These are phyloP conservation scores for Venturia effusa DNA, from an alignment of 2,329 filamentous ascomycete genomes.

Conservation along the genomic window DNA sequence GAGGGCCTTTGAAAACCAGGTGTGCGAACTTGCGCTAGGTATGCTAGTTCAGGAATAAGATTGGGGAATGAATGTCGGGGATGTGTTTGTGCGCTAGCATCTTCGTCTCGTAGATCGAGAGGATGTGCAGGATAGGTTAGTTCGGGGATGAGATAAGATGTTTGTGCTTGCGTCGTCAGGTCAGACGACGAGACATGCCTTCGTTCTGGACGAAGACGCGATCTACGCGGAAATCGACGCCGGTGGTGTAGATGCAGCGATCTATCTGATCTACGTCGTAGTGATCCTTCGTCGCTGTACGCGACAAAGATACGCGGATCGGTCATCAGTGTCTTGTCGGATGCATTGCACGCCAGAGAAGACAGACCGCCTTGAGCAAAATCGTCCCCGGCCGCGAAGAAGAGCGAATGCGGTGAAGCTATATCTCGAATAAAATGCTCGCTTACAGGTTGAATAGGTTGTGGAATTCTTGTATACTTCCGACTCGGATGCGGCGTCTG, in stretches of 20 bases:
- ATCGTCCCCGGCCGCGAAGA: neutral
- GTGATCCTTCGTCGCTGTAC: neutral
- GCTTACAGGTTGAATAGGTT: conserved; percentile 2
- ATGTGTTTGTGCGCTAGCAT: neutral
- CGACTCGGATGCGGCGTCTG: neutral
- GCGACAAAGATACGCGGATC: neutral
- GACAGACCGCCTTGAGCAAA: neutral
- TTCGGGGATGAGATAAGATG: neutral
- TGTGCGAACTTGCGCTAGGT: neutral
- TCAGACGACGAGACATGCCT: neutral
- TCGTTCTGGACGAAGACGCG: neutral
- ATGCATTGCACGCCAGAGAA: neutral
- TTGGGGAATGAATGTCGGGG: neutral
- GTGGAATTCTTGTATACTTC: neutral
- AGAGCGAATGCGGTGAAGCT: neutral
- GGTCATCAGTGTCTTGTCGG: neutral
- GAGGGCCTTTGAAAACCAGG: neutral
- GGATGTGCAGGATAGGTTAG: neutral
- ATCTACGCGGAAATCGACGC: neutral
- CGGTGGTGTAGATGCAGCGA: neutral
- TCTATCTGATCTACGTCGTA: neutral
- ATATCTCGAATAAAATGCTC: neutral
- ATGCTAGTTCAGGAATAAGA: neutral
- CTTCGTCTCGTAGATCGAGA: neutral
- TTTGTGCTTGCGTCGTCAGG: neutral